A percentile compares a stretch with the other conserved stretches of the same genome.
phyloP scores from a whole-genome alignment of 345 rosid species.

The Moricandia arvensis region DNA sequence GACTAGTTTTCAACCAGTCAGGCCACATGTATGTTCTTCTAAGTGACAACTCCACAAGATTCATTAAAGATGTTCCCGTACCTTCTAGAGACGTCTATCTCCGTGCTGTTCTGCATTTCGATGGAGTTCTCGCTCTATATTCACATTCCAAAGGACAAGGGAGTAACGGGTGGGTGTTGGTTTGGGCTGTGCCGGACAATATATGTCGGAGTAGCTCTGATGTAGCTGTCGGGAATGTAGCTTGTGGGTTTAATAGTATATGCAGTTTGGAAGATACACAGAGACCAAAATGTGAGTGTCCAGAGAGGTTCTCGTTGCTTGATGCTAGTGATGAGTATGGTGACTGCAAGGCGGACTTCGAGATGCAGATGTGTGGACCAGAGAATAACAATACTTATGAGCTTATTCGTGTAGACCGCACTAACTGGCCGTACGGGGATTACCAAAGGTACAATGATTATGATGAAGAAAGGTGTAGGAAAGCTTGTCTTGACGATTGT shows the following conservation, averaged over 20 bases:
- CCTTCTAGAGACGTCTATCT: constrained; percentile 32
- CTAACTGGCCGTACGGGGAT: constrained; percentile 47
- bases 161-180: constrained; percentile 21
- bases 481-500: constrained; percentile 51
- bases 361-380: constrained; percentile 39
- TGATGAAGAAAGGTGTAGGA: constrained; percentile 48
- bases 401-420: constrained; percentile 24
- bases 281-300: constrained; percentile 50
- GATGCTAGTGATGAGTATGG: constrained; percentile 39
- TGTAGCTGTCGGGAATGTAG: constrained; percentile 30
- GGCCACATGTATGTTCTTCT: constrained; percentile 43
- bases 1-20: constrained; percentile 45
- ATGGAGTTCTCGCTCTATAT: constrained; percentile 58
- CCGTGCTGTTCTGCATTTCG: constrained; percentile 51
- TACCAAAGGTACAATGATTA: constrained; percentile 34
- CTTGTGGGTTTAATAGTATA: constrained; percentile 61
- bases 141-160: constrained; percentile 43
- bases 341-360: constrained; percentile 47
- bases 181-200: constrained; percentile 47
- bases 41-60: constrained; percentile 31
- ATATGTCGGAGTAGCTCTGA: constrained; percentile 36
- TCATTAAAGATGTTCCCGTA: neutral
- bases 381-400: constrained; percentile 28
- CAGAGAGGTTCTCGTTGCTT: constrained; percentile 38
- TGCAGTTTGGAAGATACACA: constrained; percentile 40